phyloP scores from a whole-genome alignment of 306 rosid species.

The Prunus dulcis region DNA sequence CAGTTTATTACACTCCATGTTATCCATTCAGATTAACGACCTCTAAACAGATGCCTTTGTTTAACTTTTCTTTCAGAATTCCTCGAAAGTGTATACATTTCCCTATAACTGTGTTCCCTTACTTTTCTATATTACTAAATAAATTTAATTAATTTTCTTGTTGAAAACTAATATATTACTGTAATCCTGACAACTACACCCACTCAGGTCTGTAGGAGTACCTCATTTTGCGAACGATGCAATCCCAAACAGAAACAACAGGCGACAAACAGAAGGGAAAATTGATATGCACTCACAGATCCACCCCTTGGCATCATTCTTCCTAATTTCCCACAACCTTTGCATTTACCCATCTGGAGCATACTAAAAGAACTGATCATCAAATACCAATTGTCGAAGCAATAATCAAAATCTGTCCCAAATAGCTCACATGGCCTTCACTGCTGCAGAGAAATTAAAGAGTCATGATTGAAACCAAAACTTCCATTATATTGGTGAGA shows the following conservation, averaged over 20 bases:
- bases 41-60: slow-evolving; percentile 33
- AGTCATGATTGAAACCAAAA: slow-evolving; percentile 13
- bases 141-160: slow-evolving; percentile 39
- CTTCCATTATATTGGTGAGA: neutral
- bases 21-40: slow-evolving; percentile 59
- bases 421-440: slow-evolving; percentile 67
- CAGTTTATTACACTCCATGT: slow-evolving; percentile 67
- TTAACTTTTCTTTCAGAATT: slow-evolving; percentile 28
- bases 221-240: slow-evolving; percentile 94
- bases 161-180: slow-evolving; percentile 36
- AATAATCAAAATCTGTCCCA: slow-evolving; percentile 28
- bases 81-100: slow-evolving; percentile 56
- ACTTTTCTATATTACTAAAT: slow-evolving; percentile 42
- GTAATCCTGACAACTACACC: slow-evolving; percentile 71
- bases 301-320: slow-evolving; percentile 70
- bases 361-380: slow-evolving; percentile 30
- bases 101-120: slow-evolving; percentile 41
- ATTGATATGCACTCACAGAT: slow-evolving; percentile 69
- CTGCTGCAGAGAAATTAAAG: slow-evolving; percentile 38
- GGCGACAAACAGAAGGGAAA: slow-evolving; percentile 86
- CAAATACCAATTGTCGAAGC: slow-evolving; percentile 13
- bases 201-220: slow-evolving; percentile 98
- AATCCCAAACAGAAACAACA: slow-evolving; percentile 95
- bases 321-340: slow-evolving; percentile 79
- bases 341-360: slow-evolving; percentile 66